A percentile compares a stretch with the other conserved stretches of the same genome.
Conservation (phyloP, 192 early-diverging fungal species). For the Coemansia sp. region DNA sequence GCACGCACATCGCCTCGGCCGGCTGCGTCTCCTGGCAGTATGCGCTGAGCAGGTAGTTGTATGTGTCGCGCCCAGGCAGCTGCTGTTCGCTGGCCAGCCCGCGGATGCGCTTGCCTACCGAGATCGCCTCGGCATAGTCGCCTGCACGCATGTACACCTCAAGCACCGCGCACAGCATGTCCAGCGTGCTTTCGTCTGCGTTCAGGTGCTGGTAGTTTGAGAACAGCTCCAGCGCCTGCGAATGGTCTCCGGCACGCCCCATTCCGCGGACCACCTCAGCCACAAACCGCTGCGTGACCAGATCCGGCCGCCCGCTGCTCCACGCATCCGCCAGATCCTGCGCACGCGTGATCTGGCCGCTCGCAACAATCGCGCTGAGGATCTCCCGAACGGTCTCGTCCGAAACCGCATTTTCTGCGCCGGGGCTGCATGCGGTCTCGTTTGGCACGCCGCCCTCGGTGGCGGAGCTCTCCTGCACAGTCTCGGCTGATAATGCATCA, state of each 20-base stretch:
- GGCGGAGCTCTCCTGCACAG: slow-evolving; percentile 16
- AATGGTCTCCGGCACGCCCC: slow-evolving; percentile 10
- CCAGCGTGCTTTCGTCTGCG: slow-evolving; percentile 14
- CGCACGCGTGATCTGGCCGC: slow-evolving; percentile 24
- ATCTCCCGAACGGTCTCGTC: slow-evolving; percentile 22
- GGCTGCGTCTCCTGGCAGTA: slow-evolving; percentile 32
- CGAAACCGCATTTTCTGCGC: slow-evolving; percentile 8
- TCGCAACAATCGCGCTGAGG: slow-evolving; percentile 22
- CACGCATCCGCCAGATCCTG: slow-evolving; percentile 30
- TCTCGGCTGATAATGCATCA: slow-evolving; percentile 10
- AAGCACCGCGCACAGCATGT: slow-evolving; percentile 29
- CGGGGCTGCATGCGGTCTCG: too few relatives aligned
- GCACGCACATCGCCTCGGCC: slow-evolving; percentile 34
- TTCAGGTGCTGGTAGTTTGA: slow-evolving; percentile 22
- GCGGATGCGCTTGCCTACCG: slow-evolving; percentile 45
- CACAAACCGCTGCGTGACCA: slow-evolving; percentile 21
- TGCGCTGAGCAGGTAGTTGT: slow-evolving; percentile 35
- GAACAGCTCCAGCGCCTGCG: slow-evolving; percentile 38
- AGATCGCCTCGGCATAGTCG: slow-evolving; percentile 43
- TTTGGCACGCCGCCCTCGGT: too few relatives aligned
- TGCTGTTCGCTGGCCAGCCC: slow-evolving; percentile 14
- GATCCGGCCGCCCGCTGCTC: slow-evolving; percentile 14
- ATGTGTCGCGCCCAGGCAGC: slow-evolving; percentile 21
- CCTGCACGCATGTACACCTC: slow-evolving; percentile 44
- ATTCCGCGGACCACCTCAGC: slow-evolving; percentile 26